Evolutionary conservation across 2,329 filamentous ascomycete species (phyloP).

Genomic region (Colletotrichum sp.): DNA sequence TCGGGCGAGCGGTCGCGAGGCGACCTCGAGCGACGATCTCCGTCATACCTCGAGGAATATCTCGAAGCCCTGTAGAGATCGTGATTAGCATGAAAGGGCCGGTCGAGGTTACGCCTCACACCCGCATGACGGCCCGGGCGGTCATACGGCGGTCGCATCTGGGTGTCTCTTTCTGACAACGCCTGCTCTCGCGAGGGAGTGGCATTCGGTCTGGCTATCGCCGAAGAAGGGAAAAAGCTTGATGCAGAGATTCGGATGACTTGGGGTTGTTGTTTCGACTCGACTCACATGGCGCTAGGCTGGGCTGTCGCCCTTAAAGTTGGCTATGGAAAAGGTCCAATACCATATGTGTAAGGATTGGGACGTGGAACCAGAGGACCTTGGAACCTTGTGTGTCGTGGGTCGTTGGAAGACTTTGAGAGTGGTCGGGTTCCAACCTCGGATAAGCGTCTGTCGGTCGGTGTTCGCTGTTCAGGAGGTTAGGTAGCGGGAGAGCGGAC

Average conservation of each 20-base stretch:
- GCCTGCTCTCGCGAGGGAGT: neutral
- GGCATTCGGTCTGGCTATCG: neutral
- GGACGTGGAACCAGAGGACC: slow-evolving; percentile 21
- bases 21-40: slow-evolving; percentile 66
- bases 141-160: slow-evolving; percentile 16
- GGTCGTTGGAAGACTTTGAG: slow-evolving; percentile 21
- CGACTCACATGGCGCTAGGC: slow-evolving; percentile 24
- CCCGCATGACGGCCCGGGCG: slow-evolving; percentile 5
- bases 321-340: slow-evolving; percentile 18
- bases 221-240: neutral
- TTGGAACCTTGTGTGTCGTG: slow-evolving; percentile 16
- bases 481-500: slow-evolving; percentile 14
- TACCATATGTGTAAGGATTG: slow-evolving; percentile 22
- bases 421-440: slow-evolving; percentile 20
- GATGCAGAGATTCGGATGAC: neutral
- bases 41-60: slow-evolving; percentile 67
- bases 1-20: slow-evolving; percentile 74
- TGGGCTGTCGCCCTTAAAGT: slow-evolving; percentile 22
- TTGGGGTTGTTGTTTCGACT: slow-evolving; percentile 7
- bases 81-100: slow-evolving; percentile 16
- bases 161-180: neutral
- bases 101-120: slow-evolving; percentile 15
- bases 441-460: slow-evolving; percentile 14
- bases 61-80: slow-evolving; percentile 50
- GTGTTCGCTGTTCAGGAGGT: slow-evolving; percentile 13